These are phyloP conservation scores for Penicillium sp. DNA, from an alignment of 2,329 filamentous ascomycete genomes.

Conservation along the genomic window DNA sequence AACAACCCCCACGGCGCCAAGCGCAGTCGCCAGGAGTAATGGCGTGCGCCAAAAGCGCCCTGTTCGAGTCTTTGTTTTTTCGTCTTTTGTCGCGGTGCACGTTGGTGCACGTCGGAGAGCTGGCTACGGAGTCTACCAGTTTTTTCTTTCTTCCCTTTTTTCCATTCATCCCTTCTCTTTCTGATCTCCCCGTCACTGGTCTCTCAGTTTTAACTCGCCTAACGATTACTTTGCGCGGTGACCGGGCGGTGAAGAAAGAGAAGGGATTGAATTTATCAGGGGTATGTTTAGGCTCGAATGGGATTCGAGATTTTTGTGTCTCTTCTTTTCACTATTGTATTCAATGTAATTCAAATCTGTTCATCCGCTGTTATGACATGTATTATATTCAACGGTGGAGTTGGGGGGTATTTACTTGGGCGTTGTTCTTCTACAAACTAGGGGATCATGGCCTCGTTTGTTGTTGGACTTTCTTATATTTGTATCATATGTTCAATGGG, in stretches of 20 bases:
- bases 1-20: slow-evolving; percentile 86
- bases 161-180: slow-evolving; percentile 3
- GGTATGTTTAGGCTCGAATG: slow-evolving; percentile 12
- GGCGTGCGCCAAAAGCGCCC: neutral
- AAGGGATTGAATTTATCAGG: neutral
- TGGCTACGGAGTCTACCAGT: slow-evolving; percentile 21
- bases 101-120: neutral
- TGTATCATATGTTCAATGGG: neutral
- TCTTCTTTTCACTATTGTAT: slow-evolving; percentile 18
- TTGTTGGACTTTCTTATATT: neutral
- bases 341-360: slow-evolving; percentile 29
- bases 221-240: neutral
- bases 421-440: neutral
- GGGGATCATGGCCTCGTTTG: neutral
- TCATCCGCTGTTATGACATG: slow-evolving; percentile 16
- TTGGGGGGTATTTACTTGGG: neutral
- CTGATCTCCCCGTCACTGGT: slow-evolving; percentile 4
- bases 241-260: slow-evolving; percentile 1
- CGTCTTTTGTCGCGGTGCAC: slow-evolving; percentile 7
- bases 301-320: slow-evolving; percentile 9
- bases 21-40: slow-evolving; percentile 73
- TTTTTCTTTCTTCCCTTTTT: neutral
- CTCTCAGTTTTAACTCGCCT: neutral
- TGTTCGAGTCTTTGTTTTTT: slow-evolving; percentile 6
- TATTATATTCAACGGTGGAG: slow-evolving; percentile 7